Evolutionary conservation across 2,329 filamentous ascomycete species (phyloP).

Genomic region (Lojkania enalia): DNA sequence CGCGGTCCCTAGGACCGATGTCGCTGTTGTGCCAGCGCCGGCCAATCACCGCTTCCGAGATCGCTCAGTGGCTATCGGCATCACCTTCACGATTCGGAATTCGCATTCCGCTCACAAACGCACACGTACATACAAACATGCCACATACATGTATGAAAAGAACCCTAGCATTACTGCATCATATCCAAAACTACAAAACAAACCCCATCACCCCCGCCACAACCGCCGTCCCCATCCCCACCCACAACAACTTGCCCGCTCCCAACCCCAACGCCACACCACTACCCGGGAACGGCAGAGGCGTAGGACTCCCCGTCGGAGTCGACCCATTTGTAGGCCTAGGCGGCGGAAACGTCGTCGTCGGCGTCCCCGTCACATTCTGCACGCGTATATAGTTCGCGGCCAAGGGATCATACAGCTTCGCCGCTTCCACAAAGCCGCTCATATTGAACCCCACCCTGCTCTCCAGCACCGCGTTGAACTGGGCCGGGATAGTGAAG

Average conservation of each 20-base stretch:
- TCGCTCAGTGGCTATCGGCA: too few species aligned
- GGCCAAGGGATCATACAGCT: constrained; percentile 33
- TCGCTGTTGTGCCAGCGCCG: constrained; percentile 16
- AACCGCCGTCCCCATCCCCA: constrained; percentile 16
- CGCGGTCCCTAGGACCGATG: constrained; percentile 21
- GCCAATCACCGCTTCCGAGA: constrained; percentile 15
- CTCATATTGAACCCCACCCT: constrained; percentile 41
- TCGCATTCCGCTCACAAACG: too few species aligned
- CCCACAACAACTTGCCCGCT: constrained; percentile 20
- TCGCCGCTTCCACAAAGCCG: constrained; percentile 39
- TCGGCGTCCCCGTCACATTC: constrained; percentile 28
- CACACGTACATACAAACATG: too few species aligned
- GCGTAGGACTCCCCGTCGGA: constrained; percentile 4
- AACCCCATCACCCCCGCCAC: constrained; percentile 26
- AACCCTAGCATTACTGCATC: background rate
- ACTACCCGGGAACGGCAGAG: constrained; percentile 19
- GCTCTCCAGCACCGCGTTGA: constrained; percentile 27
- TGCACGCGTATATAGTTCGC: constrained; percentile 47
- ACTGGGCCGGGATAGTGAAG: constrained; percentile 31
- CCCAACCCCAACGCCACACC: constrained; percentile 12
- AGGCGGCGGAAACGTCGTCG: constrained; percentile 24
- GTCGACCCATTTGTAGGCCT: constrained; percentile 15
- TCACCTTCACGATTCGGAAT: too few species aligned
- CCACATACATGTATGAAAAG: too few species aligned
- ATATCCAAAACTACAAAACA: constrained; percentile 17